Conservation (phyloP, 2,329 filamentous ascomycete genomes). For the Ophiocordyceps robertsii region DNA sequence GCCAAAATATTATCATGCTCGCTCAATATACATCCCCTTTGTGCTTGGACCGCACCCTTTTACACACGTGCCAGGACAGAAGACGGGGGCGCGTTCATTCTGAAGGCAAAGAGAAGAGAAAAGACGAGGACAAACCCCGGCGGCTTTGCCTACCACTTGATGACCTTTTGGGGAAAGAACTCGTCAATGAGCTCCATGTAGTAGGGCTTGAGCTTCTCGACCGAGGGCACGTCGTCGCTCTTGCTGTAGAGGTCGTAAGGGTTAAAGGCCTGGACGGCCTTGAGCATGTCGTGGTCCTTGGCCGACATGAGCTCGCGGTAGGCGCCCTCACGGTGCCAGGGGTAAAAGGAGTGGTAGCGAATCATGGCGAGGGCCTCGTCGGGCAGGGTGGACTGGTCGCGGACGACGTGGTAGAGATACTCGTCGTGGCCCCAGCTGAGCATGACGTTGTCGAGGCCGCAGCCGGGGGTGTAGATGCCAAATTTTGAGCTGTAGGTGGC, state of each 20-base stretch:
- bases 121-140: not conserved
- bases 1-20: not conserved
- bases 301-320: constrained; percentile 75
- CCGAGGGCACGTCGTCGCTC: constrained; percentile 66
- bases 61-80: not conserved
- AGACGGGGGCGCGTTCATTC: not conserved
- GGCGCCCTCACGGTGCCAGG: constrained; percentile 74
- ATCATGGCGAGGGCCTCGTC: constrained; percentile 84
- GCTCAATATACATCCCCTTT: not conserved
- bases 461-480: constrained; percentile 69
- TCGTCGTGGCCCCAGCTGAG: constrained; percentile 84
- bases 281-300: constrained; percentile 67
- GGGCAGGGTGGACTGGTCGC: constrained; percentile 67
- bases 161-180: constrained; percentile 24
- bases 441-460: constrained; percentile 79
- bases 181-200: constrained; percentile 29
- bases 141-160: constrained; percentile 20
- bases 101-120: not conserved
- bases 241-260: constrained; percentile 89
- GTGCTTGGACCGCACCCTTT: not conserved
- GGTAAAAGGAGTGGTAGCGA: constrained; percentile 84
- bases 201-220: constrained; percentile 57
- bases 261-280: constrained; percentile 75
- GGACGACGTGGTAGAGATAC: constrained; percentile 76
- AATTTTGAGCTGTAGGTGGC: constrained; percentile 60